Base-by-base conservation (phyloP, 2,329 filamentous ascomycete species). In the Trichoderma citrinoviride region DNA sequence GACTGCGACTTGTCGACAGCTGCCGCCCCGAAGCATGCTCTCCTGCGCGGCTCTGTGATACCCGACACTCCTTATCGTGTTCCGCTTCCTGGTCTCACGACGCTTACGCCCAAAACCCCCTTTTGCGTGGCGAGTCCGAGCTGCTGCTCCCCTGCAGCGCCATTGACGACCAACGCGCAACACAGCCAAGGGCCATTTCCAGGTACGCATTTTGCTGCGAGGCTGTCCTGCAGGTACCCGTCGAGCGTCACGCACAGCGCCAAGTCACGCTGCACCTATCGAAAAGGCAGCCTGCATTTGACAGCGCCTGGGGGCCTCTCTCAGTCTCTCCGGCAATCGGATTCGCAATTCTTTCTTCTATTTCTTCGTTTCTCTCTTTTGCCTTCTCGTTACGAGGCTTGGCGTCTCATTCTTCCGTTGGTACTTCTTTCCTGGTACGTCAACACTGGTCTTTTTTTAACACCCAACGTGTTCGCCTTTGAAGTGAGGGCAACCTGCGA, bases 171-270 rank as follows among this genome's bases (percentile, higher is more conserved):
- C 49, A 60, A 23, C 50, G 60, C 67, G 47, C 66, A 67, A 52
- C 67, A 64, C 66, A 62, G 65, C 65, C 55, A 63, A 43, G 23
- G 33, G 37, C 25, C 21, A 44, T 29, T 46, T 37, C 7, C 14
- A 10, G 33, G 25, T 14, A 54, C 58, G 49, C 67, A 60, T 65
- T 56, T 72, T 75, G 72, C 68, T 61, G 67, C 64, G 66, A 50
- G 68, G 72, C 72, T 70, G 66, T 66, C 54, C 63, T 67, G 69
- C 68, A 72, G 68, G 65, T 70, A 71, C 70, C 71, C 68, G 70
- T 68, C 68, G 68, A 68, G 69, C 65, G 67, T 62, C 47, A 40
- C 67, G 69, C 69, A 66, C 63, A 53, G 69, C 55, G 57, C 67
- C 47, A 70, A 63, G 49, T 52, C 27, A 21, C 53, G 17, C 23